Conservation (phyloP, 2,329 filamentous ascomycete species). For the Madurella fahalii region DNA sequence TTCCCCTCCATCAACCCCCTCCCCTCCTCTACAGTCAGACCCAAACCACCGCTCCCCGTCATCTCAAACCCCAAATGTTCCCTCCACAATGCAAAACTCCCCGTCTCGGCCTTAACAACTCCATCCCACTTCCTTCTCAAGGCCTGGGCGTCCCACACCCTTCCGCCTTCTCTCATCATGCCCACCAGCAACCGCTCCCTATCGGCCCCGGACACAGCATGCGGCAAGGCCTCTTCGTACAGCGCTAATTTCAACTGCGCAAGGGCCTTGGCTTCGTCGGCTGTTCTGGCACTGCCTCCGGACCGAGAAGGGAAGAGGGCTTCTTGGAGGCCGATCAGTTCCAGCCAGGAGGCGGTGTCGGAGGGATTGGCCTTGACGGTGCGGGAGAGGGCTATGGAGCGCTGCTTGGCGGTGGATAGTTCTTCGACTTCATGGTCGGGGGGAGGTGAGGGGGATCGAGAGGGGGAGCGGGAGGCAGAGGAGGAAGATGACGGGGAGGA, state of each 20-base stretch:
- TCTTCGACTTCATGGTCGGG: conserved; percentile 40
- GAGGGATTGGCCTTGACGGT: conserved; percentile 61
- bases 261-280: conserved; percentile 62
- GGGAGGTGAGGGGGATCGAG: conserved; percentile 17
- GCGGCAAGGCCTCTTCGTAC: conserved; percentile 69
- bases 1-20: conserved; percentile 37
- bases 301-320: conserved; percentile 50
- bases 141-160: conserved; percentile 65
- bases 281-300: conserved; percentile 42
- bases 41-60: conserved; percentile 50
- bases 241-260: conserved; percentile 77
- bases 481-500: not conserved
- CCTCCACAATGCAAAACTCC: conserved; percentile 65
- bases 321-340: conserved; percentile 76
- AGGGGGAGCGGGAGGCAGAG: conserved; percentile 1
- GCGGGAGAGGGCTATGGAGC: conserved; percentile 58
- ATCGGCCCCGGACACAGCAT: conserved; percentile 43
- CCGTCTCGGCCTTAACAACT: conserved; percentile 44
- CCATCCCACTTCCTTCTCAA: conserved; percentile 63
- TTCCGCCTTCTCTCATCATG: conserved; percentile 69
- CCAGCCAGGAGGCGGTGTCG: conserved; percentile 70
- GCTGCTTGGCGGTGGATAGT: conserved; percentile 43
- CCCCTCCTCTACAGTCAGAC: conserved; percentile 65
- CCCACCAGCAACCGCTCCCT: conserved; percentile 61
- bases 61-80: conserved; percentile 70